A percentile compares a stretch with the other conserved stretches of the same genome.
Conservation (phyloP, 495 filamentous ascomycete genomes). For the Aspergillus cristatus region DNA sequence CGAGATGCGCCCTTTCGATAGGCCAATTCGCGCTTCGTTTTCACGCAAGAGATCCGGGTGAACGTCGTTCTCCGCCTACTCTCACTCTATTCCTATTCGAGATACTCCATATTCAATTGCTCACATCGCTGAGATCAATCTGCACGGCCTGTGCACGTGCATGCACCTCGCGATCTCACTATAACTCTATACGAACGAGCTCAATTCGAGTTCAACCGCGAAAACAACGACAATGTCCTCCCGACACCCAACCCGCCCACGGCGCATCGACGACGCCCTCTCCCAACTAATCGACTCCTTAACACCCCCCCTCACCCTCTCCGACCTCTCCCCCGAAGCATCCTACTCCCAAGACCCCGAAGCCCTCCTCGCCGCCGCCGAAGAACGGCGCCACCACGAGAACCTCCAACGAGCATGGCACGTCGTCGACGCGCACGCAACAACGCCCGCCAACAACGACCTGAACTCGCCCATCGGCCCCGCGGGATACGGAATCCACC, state of each 20-base stretch:
- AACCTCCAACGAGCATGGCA: conserved; percentile 38
- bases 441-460: conserved; percentile 13
- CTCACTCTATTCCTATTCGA: neutral
- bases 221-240: conserved; percentile 25
- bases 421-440: conserved; percentile 25
- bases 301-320: conserved; percentile 28
- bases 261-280: conserved; percentile 48
- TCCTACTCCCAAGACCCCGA: conserved; percentile 32
- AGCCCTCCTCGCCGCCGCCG: conserved; percentile 31
- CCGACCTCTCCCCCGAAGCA: conserved; percentile 19
- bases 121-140: no score
- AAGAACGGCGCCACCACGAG: conserved; percentile 34
- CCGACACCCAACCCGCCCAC: conserved; percentile 27
- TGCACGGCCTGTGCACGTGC: no score
- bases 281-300: conserved; percentile 46
- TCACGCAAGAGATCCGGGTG: neutral
- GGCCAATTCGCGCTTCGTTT: neutral
- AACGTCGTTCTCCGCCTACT: neutral
- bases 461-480: conserved; percentile 19
- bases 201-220: neutral
- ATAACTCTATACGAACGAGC: neutral
- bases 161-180: no score
- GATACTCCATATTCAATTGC: neutral
- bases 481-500: conserved; percentile 11
- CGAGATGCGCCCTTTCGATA: conserved; percentile 1